Evolutionary conservation across 768 basidiomycete species (phyloP), one percentile per base, ranked within the genome.

Genomic region (Leccinum fibrillosum): DNA sequence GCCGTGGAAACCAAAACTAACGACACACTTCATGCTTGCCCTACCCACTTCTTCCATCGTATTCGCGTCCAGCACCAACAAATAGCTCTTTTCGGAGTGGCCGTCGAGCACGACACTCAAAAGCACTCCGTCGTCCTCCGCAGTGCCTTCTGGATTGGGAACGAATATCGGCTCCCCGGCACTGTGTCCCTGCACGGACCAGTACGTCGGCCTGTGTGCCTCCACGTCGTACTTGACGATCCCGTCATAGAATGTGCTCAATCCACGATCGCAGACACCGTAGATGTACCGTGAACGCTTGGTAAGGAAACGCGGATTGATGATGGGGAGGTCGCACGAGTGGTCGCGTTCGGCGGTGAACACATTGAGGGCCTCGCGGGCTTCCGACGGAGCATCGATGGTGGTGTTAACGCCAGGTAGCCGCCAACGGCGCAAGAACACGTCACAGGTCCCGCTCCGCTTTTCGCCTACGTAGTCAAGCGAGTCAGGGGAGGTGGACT

Each of bases 101-200:
- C 68, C 74, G 32, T 77, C 71, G 17, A 77, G 67, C 30, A 75
- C 75, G 15, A 77, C 71, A n/a, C 60, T 74, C 53, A 77, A 53
- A 23, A 77, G 62, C 3, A 76, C 74, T 0, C 76, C 76, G 11
- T 71, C 74, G 51, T 76, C 76, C 49, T 77, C 76, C 0, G 52
- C 58, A 0, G 56, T 59, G 17, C 64, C 66, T 19, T 68, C 48
- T 0, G 76, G 74, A n/a, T 71, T 49, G 1, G 67, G 52, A 11
- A 76, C 66, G 32, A 77, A 77, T 42, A 77, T 73, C 17, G 76
- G 72, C 60, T 77, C 75, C 13, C 75, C 68, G 5, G 75, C 70
- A 10, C 53, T 74, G 44, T 74, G 70, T 26, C 68, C 71, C 8
- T 67, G 53, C 1, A 62, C 54, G 9, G 57, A 64, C 74, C 75